Conservation (phyloP, 768 basidiomycete genomes). For the Clitopilus passeckerianus region DNA sequence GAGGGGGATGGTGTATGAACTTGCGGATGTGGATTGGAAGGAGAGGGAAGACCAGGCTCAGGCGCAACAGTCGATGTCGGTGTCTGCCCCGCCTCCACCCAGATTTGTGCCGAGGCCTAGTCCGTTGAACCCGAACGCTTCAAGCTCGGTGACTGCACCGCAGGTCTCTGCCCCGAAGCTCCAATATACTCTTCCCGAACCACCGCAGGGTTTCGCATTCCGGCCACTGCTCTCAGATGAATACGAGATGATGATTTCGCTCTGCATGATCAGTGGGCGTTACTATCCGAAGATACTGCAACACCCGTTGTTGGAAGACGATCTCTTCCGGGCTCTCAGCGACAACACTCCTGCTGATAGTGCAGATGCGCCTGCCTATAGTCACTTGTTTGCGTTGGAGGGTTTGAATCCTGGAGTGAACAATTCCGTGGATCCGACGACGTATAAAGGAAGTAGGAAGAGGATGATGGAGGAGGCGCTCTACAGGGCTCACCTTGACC, state of each 20-base stretch:
- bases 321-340: conserved; percentile 33
- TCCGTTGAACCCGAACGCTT: conserved; percentile 5
- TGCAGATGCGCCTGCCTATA: conserved; percentile 32
- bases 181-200: conserved; percentile 43
- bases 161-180: conserved; percentile 6
- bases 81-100: background rate
- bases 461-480: conserved; percentile 65
- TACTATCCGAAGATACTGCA: conserved; percentile 73
- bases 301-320: conserved; percentile 52
- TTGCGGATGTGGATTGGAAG: conserved; percentile 73
- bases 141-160: background rate
- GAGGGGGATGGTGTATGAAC: conserved; percentile 73
- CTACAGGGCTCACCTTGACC: conserved; percentile 33
- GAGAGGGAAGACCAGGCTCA: conserved; percentile 15
- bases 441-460: conserved; percentile 45
- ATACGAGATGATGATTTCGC: conserved; percentile 60
- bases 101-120: background rate
- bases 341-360: conserved; percentile 10
- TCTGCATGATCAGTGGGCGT: conserved; percentile 70
- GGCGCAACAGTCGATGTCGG: background rate
- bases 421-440: conserved; percentile 66
- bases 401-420: conserved; percentile 62
- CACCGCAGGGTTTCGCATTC: conserved; percentile 69
- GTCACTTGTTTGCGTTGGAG: conserved; percentile 68
- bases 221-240: conserved; percentile 59